Evolutionary conservation across 1,139 yeast genomes (phyloP).

Genomic region (Sugiyamaella grinbergsii): DNA sequence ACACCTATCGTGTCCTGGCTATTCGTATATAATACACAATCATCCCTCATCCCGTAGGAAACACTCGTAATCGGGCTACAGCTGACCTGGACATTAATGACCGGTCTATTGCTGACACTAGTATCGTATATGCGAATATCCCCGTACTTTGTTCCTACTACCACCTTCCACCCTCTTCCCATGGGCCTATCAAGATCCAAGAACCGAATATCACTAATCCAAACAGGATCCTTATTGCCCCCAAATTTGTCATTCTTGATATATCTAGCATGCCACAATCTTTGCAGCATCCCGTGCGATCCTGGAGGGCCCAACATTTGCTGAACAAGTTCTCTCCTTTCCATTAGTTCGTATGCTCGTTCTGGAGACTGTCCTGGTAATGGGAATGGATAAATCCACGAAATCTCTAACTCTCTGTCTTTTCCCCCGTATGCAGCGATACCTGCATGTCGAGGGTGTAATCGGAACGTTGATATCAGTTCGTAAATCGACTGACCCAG

Average conservation of each 20-base stretch:
- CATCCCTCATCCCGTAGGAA: slow-evolving; percentile 24
- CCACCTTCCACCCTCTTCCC: slow-evolving; percentile 37
- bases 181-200: slow-evolving; percentile 35
- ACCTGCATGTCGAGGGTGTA: slow-evolving; percentile 40
- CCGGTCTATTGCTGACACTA: slow-evolving; percentile 35
- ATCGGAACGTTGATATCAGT: slow-evolving; percentile 46
- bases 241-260: slow-evolving; percentile 35
- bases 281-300: slow-evolving; percentile 16
- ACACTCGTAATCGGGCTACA: slow-evolving; percentile 37
- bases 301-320: slow-evolving; percentile 14
- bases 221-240: slow-evolving; percentile 30
- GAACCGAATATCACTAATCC: slow-evolving; percentile 42
- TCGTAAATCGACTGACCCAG: slow-evolving; percentile 36
- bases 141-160: slow-evolving; percentile 40
- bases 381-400: slow-evolving; percentile 16
- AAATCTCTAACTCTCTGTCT: slow-evolving; percentile 46
- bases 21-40: slow-evolving; percentile 33
- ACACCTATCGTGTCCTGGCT: slow-evolving; percentile 35
- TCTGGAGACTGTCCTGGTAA: slow-evolving; percentile 14
- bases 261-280: slow-evolving; percentile 38
- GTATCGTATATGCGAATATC: slow-evolving; percentile 42
- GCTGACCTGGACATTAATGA: slow-evolving; percentile 36
- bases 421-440: slow-evolving; percentile 50
- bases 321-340: slow-evolving; percentile 10
- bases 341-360: slow-evolving; percentile 15